Percentiles rank a stretch among this genome's conserved stretches.
Evolutionary conservation across 495 filamentous ascomycete genomes (phyloP).

Genomic region (Hypoxylon rickii): DNA sequence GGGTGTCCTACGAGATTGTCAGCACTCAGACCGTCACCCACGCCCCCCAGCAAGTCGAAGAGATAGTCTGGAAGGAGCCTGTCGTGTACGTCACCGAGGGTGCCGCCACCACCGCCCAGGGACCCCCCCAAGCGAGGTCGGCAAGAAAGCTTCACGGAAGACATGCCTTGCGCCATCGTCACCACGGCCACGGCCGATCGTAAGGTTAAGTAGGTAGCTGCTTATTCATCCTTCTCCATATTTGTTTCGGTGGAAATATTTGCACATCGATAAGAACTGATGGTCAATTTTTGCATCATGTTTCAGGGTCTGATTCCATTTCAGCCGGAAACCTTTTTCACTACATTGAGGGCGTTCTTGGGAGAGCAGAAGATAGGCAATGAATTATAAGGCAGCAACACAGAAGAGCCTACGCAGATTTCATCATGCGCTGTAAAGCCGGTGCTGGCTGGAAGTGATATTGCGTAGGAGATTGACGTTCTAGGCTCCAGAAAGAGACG

Average conservation of each 20-base stretch:
- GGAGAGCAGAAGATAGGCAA: slow-evolving; percentile 31
- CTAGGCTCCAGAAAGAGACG: slow-evolving; percentile 14
- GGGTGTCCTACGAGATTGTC: slow-evolving; percentile 39
- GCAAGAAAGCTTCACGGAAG: slow-evolving; percentile 16
- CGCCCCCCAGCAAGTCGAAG: slow-evolving; percentile 44
- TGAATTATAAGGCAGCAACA: slow-evolving; percentile 25
- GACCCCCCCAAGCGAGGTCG: slow-evolving; percentile 9
- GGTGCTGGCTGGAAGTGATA: slow-evolving; percentile 16
- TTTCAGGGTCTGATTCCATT: slow-evolving; percentile 34
- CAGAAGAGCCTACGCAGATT: slow-evolving; percentile 9
- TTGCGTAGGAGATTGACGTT: slow-evolving; percentile 27
- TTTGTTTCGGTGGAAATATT: slow-evolving; percentile 39
- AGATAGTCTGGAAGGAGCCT: slow-evolving; percentile 52
- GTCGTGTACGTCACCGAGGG: slow-evolving; percentile 48
- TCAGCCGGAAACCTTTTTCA: slow-evolving; percentile 32
- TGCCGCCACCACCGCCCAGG: slow-evolving; percentile 39
- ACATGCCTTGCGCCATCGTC: slow-evolving; percentile 28
- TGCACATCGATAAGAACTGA: slow-evolving; percentile 22
- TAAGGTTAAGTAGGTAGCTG: slow-evolving; percentile 4
- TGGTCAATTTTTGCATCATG: slow-evolving; percentile 31
- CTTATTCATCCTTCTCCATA: slow-evolving; percentile 10
- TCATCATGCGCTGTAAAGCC: slow-evolving; percentile 7
- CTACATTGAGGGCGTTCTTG: slow-evolving; percentile 27
- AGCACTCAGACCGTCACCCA: slow-evolving; percentile 51
- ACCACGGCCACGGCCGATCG: slow-evolving; percentile 30